These are phyloP conservation scores for Zalaria obscura DNA, from an alignment of 2,329 filamentous ascomycete genomes.

Conservation along the genomic window DNA sequence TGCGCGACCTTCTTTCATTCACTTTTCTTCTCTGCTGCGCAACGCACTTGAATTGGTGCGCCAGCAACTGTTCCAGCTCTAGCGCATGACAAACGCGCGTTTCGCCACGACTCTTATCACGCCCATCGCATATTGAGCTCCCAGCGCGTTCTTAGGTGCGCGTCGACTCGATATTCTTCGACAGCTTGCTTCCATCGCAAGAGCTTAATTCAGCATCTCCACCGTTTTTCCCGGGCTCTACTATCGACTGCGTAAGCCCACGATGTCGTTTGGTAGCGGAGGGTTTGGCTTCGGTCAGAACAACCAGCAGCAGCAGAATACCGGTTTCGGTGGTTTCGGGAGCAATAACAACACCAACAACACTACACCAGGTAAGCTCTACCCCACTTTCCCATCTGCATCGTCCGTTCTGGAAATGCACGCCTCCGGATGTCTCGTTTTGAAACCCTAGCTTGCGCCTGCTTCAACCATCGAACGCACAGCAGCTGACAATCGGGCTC, in stretches of 20 bases:
- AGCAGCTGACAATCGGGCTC: conserved; percentile 1
- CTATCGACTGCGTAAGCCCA: neutral
- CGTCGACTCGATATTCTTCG: too few relatives aligned
- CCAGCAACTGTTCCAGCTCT: too few relatives aligned
- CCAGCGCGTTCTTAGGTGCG: too few relatives aligned
- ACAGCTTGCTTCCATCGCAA: too few relatives aligned
- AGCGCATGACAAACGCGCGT: too few relatives aligned
- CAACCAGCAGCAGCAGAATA: conserved; percentile 62
- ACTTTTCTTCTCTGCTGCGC: too few relatives aligned
- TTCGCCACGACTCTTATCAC: too few relatives aligned
- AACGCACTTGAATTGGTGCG: too few relatives aligned
- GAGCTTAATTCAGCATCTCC: too few relatives aligned
- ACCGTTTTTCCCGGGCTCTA: too few relatives aligned
- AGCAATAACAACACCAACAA: conserved; percentile 7
- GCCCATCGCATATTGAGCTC: too few relatives aligned
- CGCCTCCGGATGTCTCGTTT: neutral
- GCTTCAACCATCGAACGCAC: neutral
- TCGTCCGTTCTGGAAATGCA: neutral
- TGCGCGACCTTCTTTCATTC: too few relatives aligned
- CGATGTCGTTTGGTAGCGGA: conserved; percentile 7
- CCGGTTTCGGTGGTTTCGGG: conserved; percentile 36
- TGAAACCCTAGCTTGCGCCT: neutral
- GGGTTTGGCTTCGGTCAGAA: conserved; percentile 53
- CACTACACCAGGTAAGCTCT: conserved; percentile 17
- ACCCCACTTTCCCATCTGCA: neutral